Conservation (phyloP, 306 rosid species). For the Pyrus communis region DNA sequence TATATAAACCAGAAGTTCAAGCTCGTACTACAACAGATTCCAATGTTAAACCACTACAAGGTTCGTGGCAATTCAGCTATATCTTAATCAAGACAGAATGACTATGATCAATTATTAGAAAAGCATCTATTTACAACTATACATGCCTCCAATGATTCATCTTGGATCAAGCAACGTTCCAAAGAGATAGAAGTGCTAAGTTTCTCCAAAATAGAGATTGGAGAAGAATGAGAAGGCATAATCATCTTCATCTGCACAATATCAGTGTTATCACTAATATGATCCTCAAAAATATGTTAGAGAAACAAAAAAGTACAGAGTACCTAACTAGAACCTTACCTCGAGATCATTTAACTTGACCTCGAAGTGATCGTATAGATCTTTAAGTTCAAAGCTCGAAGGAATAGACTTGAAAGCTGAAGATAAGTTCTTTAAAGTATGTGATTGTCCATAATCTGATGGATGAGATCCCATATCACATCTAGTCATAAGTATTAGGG, state of each 20-base stretch:
- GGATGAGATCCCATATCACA: conserved; percentile 27
- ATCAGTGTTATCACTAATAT: conserved; percentile 8
- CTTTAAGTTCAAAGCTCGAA: conserved; percentile 37
- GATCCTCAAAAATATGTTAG: conserved; percentile 8
- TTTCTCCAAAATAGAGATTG: conserved; percentile 51
- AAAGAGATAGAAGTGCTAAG: conserved; percentile 43
- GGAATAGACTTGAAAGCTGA: conserved; percentile 29
- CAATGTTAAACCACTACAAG: neutral
- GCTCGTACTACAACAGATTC: no score
- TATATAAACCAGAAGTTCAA: neutral
- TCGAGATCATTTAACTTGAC: conserved; percentile 53
- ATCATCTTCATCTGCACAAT: conserved; percentile 44
- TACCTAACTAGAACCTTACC: conserved; percentile 42
- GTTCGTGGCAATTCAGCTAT: neutral
- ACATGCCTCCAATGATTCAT: conserved; percentile 79
- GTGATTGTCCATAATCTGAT: conserved; percentile 29
- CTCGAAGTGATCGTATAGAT: conserved; percentile 53
- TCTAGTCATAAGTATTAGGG: conserved; percentile 39
- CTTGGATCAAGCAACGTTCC: conserved; percentile 50
- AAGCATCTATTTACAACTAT: no score
- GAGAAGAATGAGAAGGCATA: conserved; percentile 34
- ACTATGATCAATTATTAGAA: neutral
- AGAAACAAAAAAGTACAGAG: neutral
- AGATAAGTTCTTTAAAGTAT: conserved; percentile 32
- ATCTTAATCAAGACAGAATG: neutral